A percentile compares a stretch with the other conserved stretches of the same genome.
These are phyloP conservation scores for Marasmius tenuissimus DNA, from an alignment of 1,284 basidiomycete species.

Conservation along the genomic window DNA sequence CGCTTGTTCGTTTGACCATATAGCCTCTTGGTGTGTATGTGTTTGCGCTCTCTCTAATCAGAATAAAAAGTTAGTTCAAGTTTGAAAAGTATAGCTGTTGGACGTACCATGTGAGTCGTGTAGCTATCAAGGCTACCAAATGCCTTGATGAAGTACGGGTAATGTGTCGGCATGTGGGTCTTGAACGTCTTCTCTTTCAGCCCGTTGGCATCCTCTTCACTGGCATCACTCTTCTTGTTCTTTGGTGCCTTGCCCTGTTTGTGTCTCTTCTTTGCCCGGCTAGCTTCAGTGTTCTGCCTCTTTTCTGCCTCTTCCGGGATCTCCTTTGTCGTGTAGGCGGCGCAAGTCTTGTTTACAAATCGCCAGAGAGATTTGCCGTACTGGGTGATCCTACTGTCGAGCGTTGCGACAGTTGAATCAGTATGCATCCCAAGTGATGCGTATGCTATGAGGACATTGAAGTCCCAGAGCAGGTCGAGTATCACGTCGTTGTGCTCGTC, in stretches of 20 bases:
- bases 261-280: background rate
- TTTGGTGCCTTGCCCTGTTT: background rate
- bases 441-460: constrained; percentile 17
- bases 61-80: too few relatives aligned
- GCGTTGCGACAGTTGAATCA: constrained; percentile 1
- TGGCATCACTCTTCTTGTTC: background rate
- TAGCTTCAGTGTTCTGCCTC: background rate
- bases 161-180: background rate
- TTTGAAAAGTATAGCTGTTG: too few relatives aligned
- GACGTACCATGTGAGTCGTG: background rate
- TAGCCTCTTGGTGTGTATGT: background rate
- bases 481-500: constrained; percentile 7
- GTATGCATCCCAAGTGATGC: constrained; percentile 23
- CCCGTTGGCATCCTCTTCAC: background rate
- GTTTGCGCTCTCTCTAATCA: background rate
- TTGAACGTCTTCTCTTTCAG: background rate
- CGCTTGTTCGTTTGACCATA: background rate
- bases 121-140: background rate
- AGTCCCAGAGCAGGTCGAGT: constrained; percentile 9
- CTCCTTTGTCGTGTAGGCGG: background rate
- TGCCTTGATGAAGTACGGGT: background rate
- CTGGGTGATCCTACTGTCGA: background rate
- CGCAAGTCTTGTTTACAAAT: background rate
- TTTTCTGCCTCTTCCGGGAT: background rate
- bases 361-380: background rate